These are phyloP conservation scores for Trichothecium roseum DNA, from an alignment of 2,329 filamentous ascomycete genomes.

Conservation along the genomic window DNA sequence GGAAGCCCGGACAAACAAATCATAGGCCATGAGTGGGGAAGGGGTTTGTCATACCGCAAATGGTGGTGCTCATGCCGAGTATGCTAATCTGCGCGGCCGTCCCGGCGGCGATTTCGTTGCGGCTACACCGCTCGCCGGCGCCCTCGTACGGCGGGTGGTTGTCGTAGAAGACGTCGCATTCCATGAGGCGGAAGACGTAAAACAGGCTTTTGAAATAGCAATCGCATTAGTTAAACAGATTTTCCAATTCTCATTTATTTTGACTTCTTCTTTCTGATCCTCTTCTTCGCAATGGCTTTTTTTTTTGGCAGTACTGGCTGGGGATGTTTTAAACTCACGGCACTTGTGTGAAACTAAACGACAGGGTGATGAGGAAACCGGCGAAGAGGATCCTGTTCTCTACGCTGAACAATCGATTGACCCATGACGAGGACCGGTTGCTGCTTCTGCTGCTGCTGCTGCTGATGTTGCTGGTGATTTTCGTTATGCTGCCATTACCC, in stretches of 20 bases:
- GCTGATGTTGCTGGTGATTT: no score
- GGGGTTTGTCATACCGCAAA: conserved; percentile 41
- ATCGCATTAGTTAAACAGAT: neutral
- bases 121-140: conserved; percentile 43
- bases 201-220: conserved; percentile 26
- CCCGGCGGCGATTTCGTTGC: conserved; percentile 51
- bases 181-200: conserved; percentile 62
- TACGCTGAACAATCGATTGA: conserved; percentile 13
- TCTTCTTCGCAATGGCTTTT: no score
- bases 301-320: no score
- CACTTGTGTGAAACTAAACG: conserved; percentile 38
- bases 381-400: conserved; percentile 43
- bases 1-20: neutral
- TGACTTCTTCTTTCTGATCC: no score
- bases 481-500: neutral
- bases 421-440: conserved; percentile 10
- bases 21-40: neutral
- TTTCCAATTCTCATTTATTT: no score
- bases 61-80: conserved; percentile 54
- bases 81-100: conserved; percentile 56
- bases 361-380: conserved; percentile 47
- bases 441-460: no score
- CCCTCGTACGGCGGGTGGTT: conserved; percentile 40
- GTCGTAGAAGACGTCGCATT: conserved; percentile 59
- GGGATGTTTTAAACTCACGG: conserved; percentile 24